These are phyloP conservation scores for Solidago caesia DNA, from an alignment of 129 eudicot genomes.

Conservation along the genomic window DNA sequence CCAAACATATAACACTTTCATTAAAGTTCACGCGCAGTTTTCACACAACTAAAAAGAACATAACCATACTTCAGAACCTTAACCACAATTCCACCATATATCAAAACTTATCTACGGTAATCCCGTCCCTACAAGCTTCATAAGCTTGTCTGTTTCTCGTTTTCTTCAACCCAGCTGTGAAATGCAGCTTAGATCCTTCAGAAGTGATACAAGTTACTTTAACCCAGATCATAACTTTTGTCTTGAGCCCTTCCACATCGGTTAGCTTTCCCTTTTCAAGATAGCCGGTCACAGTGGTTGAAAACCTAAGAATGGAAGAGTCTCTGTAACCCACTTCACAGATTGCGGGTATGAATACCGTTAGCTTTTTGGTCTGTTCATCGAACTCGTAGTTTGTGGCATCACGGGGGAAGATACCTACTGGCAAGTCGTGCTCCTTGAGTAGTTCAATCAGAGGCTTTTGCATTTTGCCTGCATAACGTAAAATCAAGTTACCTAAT, in stretches of 20 bases:
- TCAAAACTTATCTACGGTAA: slow-evolving; percentile 67
- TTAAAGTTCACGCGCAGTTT: background rate
- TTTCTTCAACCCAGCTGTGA: slow-evolving; percentile 82
- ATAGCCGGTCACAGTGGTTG: slow-evolving; percentile 66
- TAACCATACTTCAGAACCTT: background rate
- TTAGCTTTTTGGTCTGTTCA: slow-evolving; percentile 69
- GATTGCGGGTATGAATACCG: slow-evolving; percentile 67
- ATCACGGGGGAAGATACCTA: slow-evolving; percentile 83
- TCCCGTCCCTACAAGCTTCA: slow-evolving; percentile 72
- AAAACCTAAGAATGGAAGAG: slow-evolving; percentile 73
- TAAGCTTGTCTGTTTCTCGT: slow-evolving; percentile 71
- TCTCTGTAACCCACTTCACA: slow-evolving; percentile 93
- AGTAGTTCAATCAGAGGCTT: slow-evolving; percentile 76
- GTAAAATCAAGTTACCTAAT: background rate
- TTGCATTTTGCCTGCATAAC: slow-evolving; percentile 72
- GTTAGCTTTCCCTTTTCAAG: slow-evolving; percentile 82
- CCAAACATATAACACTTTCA: slow-evolving; percentile 7
- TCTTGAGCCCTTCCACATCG: slow-evolving; percentile 83
- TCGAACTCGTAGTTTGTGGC: slow-evolving; percentile 92
- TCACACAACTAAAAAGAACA: background rate
- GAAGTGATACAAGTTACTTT: slow-evolving; percentile 65
- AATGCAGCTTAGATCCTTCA: slow-evolving; percentile 65
- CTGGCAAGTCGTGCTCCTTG: slow-evolving; percentile 69
- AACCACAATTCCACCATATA: background rate
- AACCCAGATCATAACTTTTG: slow-evolving; percentile 83